Evolutionary conservation across 352 stramenopile species (phyloP), one percentile per base, ranked within the genome.

Genomic region (Phytophthora palmivora): DNA sequence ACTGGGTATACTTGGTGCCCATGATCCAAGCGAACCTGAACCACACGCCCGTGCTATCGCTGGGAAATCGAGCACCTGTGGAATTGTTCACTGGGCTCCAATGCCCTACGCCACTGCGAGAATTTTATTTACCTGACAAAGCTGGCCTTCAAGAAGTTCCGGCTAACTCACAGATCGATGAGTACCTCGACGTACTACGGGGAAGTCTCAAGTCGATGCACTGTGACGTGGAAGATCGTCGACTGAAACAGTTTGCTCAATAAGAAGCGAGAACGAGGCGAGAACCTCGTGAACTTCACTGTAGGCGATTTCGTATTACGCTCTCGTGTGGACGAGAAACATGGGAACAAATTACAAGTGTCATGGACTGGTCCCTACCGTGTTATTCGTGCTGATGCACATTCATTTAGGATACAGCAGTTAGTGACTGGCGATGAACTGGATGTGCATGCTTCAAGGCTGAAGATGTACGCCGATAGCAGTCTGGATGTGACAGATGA

Each of bases 1-100:
- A 63, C 18, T 63, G 54, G 54, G 9, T 55, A 0, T 63, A 56
- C 16, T 32, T 63, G 19, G 16, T 63, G 37, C 44, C 54, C 3
- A 41, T 55, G 34, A 33, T 63, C n/a, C 34, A 63, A 50, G 34
- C 54, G 2, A 63, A 49, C 16, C 24, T 63, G 36, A 63, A 50
- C 24, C 24, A 28, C 24, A 28, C 24, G 3, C 24, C 24, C 24
- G 24, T 28, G 24, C 24, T 6, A 28, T 41, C 54, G 55, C 39
- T 63, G 8, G 43, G 18, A 10, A 55, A 55, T 11, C 16, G 16
- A 18, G 54, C 54, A 5, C 44, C 54, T 18, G 33, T 63, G 11
- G 54, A 63, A 26, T 12, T 63, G 12, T 63, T 63, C 19, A 63
- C 54, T 39, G 43, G 44, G 8, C 15, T 61, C 22, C 41, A 33